Evolutionary conservation across 129 eudicot genomes (phyloP).

Genomic region (Apium graveolens): DNA sequence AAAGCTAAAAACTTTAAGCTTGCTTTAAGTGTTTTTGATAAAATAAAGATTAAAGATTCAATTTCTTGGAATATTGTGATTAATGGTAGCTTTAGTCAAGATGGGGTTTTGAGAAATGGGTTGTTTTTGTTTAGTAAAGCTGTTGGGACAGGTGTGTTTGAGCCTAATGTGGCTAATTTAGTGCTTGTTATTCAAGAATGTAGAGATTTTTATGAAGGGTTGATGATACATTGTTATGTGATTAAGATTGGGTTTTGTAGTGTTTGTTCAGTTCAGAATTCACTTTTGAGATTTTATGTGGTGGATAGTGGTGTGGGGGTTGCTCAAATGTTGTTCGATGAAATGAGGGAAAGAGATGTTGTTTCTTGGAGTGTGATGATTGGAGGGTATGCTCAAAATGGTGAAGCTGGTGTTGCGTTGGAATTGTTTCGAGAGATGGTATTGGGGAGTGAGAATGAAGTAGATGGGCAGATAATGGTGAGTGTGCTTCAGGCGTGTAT

Average conservation of each 20-base stretch:
- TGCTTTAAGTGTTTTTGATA: conserved; percentile 27
- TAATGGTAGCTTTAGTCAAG: conserved; percentile 36
- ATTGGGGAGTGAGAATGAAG: conserved; percentile 15
- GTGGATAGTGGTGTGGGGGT: conserved; percentile 26
- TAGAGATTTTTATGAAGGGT: conserved; percentile 32
- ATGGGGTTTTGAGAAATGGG: conserved; percentile 37
- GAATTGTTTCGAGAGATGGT: conserved; percentile 44
- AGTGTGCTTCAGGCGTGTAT: conserved; percentile 66
- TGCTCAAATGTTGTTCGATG: conserved; percentile 69
- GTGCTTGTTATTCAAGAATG: conserved; percentile 55
- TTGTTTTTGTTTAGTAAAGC: conserved; percentile 41
- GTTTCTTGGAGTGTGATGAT: conserved; percentile 81
- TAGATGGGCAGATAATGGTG: conserved; percentile 61
- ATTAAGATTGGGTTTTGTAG: conserved; percentile 38
- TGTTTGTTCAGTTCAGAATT: conserved; percentile 45
- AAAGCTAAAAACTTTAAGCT: conserved; percentile 46
- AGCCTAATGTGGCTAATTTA: conserved; percentile 63
- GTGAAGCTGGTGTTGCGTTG: conserved; percentile 31
- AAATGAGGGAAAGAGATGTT: conserved; percentile 71
- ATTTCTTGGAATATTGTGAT: conserved; percentile 77
- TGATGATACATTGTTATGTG: conserved; percentile 46
- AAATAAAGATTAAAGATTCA: conserved; percentile 41
- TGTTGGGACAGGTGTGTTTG: conserved; percentile 38
- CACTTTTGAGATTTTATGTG: conserved; percentile 45
- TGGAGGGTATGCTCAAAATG: conserved; percentile 50